Conservation (phyloP, 1,284 basidiomycete species). For the Tilletia setariae region DNA sequence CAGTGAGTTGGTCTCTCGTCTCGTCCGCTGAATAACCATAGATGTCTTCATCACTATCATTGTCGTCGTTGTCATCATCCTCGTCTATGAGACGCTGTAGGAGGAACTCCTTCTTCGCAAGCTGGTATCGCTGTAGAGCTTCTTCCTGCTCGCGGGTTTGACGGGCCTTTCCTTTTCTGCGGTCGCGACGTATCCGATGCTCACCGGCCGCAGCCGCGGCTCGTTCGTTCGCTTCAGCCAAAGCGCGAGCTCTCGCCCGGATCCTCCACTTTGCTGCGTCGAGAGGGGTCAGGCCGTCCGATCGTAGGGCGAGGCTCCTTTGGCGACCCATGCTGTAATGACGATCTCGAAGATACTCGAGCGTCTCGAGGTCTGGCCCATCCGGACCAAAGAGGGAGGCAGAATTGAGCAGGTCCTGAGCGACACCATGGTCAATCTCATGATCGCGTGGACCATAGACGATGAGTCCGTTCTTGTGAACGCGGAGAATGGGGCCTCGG, state of each 20-base stretch:
- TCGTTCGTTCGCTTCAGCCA: slow-evolving; percentile 36
- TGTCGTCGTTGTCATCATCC: slow-evolving; percentile 5
- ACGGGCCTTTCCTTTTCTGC: slow-evolving; percentile 43
- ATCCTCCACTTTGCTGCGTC: slow-evolving; percentile 48
- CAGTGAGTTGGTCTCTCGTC: no score
- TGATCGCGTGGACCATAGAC: slow-evolving; percentile 28
- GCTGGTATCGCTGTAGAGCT: slow-evolving; percentile 15
- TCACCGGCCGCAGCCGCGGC: slow-evolving; percentile 38
- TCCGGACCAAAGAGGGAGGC: neutral
- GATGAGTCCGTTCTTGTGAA: slow-evolving; percentile 49
- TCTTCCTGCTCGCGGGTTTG: slow-evolving; percentile 34
- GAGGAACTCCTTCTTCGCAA: slow-evolving; percentile 2
- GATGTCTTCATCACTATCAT: neutral
- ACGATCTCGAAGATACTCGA: neutral
- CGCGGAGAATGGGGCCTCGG: slow-evolving; percentile 32
- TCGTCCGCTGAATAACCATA: no score
- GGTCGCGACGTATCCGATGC: slow-evolving; percentile 23
- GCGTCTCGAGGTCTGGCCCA: neutral
- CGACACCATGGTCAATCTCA: neutral
- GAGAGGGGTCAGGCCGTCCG: slow-evolving; percentile 44
- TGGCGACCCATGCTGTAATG: neutral
- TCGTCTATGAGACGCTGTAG: neutral
- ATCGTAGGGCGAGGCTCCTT: slow-evolving; percentile 28
- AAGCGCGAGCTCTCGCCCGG: slow-evolving; percentile 30
- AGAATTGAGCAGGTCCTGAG: neutral